Evolutionary conservation across 345 rosid genomes (phyloP).

Genomic region (Euphorbia tirucalli): DNA sequence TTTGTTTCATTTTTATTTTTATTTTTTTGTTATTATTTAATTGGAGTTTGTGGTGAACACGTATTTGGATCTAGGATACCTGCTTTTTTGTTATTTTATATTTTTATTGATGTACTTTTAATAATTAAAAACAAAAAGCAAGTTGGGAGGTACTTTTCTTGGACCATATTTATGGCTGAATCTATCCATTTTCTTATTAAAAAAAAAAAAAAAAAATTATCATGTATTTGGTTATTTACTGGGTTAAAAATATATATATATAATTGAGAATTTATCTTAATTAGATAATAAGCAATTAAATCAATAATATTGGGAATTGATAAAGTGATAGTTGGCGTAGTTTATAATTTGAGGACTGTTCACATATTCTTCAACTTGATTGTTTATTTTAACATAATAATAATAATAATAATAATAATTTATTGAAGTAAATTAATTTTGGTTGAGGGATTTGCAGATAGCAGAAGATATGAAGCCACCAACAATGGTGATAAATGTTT

Average conservation of each 20-base stretch:
- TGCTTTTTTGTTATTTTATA: neutral
- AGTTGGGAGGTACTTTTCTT: no score
- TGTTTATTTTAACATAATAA: no score
- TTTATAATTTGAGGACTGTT: no score
- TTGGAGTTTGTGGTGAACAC: neutral
- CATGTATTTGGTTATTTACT: neutral
- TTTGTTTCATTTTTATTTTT: no score
- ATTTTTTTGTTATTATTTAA: slow-evolving; percentile 14
- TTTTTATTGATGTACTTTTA: neutral
- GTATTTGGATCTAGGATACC: slow-evolving; percentile 3
- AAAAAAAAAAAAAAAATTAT: neutral
- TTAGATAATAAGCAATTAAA: neutral
- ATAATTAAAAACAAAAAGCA: neutral
- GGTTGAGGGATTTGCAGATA: no score
- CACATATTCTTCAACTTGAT: no score
- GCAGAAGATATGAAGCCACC: slow-evolving; percentile 65
- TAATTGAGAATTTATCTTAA: no score
- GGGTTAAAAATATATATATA: no score
- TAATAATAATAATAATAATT: no score
- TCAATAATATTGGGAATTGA: neutral
- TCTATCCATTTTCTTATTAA: neutral
- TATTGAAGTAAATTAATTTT: no score
- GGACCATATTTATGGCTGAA: neutral
- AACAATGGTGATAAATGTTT: slow-evolving; percentile 34
- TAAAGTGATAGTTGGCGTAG: no score